Percentiles rank a stretch among this genome's conserved stretches.
phyloP scores from a whole-genome alignment of 306 rosid species.

The Pterocarpus santalinus region DNA sequence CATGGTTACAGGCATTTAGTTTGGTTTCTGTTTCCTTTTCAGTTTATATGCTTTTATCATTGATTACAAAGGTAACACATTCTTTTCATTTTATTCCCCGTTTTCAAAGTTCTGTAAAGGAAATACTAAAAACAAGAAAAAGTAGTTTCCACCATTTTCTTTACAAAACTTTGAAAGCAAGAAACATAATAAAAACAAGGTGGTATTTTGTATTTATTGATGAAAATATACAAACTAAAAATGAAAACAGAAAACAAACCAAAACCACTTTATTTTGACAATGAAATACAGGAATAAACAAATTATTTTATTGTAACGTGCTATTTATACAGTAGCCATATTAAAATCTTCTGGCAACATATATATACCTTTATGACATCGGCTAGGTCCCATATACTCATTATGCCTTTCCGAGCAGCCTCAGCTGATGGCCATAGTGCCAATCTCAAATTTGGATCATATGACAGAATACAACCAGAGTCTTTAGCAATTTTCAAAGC shows the following conservation, averaged over 20 bases:
- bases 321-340: slow-evolving; percentile 10
- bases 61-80: too few relatives aligned
- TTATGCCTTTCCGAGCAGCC: slow-evolving; percentile 76
- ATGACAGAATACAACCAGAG: slow-evolving; percentile 86
- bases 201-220: too few relatives aligned
- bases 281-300: slow-evolving; percentile 1
- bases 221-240: too few relatives aligned
- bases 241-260: background rate
- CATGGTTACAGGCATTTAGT: background rate
- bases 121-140: too few relatives aligned
- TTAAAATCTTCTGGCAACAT: background rate
- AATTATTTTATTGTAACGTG: background rate
- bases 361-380: slow-evolving; percentile 81
- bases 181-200: too few relatives aligned
- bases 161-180: too few relatives aligned
- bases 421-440: slow-evolving; percentile 92
- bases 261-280: background rate
- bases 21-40: too few relatives aligned
- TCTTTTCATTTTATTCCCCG: too few relatives aligned
- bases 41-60: too few relatives aligned
- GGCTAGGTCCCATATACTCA: slow-evolving; percentile 90
- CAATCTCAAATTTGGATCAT: slow-evolving; percentile 93
- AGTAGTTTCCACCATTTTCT: too few relatives aligned
- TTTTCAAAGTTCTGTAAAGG: too few relatives aligned
- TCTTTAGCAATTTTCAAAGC: slow-evolving; percentile 79